phyloP scores from a whole-genome alignment of 2,329 filamentous ascomycete species.

The Verticillium alfalfae region DNA sequence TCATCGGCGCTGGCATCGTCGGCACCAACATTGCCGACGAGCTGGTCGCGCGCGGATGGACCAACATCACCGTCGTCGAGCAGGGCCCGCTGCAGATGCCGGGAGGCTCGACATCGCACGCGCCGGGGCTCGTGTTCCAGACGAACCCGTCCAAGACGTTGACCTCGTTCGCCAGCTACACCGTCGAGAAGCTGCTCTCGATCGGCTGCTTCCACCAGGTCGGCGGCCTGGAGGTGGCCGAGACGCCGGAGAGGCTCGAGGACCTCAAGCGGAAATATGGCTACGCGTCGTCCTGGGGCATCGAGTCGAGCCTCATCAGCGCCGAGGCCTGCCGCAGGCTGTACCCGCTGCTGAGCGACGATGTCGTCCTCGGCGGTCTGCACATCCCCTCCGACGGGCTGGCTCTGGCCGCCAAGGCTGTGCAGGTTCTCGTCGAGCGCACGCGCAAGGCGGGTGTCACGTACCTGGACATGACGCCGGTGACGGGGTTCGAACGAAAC shows the following conservation, averaged over 20 bases:
- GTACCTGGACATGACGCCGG: conserved; percentile 50
- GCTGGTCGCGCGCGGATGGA: conserved; percentile 57
- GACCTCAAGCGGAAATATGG: conserved; percentile 60
- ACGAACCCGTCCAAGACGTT: conserved; percentile 53
- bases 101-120: conserved; percentile 61
- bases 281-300: conserved; percentile 55
- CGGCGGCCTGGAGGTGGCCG: conserved; percentile 58
- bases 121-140: conserved; percentile 60
- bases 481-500: conserved; percentile 49
- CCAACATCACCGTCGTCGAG: conserved; percentile 58
- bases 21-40: conserved; percentile 60
- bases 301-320: conserved; percentile 46
- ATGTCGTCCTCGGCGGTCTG: conserved; percentile 51
- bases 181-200: conserved; percentile 52
- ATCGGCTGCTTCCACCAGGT: conserved; percentile 59
- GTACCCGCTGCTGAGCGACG: conserved; percentile 49
- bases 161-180: conserved; percentile 55
- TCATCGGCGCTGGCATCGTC: conserved; percentile 60
- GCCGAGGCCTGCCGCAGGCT: conserved; percentile 44
- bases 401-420: conserved; percentile 55
- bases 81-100: conserved; percentile 58
- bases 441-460: conserved; percentile 52
- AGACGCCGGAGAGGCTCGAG: conserved; percentile 50
- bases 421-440: conserved; percentile 53
- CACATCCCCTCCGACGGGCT: conserved; percentile 57